Conservation (phyloP, 139 green algal species). For the Pseudopediastrum boryanum region DNA sequence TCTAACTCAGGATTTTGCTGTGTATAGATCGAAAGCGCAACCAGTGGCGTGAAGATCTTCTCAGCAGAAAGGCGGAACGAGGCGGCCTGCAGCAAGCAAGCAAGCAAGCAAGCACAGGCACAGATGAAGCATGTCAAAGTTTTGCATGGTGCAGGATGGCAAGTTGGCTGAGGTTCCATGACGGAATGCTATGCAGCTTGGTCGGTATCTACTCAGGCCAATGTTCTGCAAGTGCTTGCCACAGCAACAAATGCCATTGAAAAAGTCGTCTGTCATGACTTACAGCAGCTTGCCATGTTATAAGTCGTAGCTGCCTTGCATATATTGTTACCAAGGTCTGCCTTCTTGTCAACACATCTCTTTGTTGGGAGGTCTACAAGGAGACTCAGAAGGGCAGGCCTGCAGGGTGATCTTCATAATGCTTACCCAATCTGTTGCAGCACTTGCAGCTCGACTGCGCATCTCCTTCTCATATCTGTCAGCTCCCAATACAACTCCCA, state of each 20-base stretch:
- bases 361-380: background rate
- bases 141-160: background rate
- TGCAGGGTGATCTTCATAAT: background rate
- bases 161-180: background rate
- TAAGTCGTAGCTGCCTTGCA: background rate
- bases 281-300: background rate
- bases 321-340: background rate
- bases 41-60: slow-evolving; percentile 31
- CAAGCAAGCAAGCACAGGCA: too few species aligned
- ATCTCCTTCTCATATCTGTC: slow-evolving; percentile 19
- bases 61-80: slow-evolving; percentile 25
- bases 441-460: slow-evolving; percentile 9
- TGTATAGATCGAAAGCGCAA: slow-evolving; percentile 25
- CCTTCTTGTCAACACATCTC: too few species aligned
- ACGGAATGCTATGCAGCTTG: background rate
- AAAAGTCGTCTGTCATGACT: background rate
- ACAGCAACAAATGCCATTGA: background rate
- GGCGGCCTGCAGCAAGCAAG: background rate
- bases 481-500: slow-evolving; percentile 19
- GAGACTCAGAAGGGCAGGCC: background rate
- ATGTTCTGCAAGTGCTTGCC: background rate
- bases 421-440: slow-evolving; percentile 31
- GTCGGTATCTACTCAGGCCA: background rate
- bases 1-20: slow-evolving; percentile 15
- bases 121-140: background rate